Evolutionary conservation across 1,139 yeast genomes (phyloP), one percentile per base, ranked within the genome.

Genomic region (Casaregolazyma lundiana): DNA sequence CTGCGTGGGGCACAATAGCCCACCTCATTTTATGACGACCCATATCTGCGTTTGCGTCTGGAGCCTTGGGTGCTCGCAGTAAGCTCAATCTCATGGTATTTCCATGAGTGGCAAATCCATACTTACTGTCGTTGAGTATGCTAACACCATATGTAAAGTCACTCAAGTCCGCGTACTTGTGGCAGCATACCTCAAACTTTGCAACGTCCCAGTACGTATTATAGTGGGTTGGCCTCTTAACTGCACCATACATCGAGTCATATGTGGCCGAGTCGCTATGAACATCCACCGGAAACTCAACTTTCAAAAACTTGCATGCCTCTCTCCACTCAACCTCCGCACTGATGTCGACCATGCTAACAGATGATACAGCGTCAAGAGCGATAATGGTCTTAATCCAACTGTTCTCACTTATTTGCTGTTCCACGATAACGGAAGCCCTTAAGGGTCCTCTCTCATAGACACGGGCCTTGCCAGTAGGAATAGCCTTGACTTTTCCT

Each of bases 151-250:
- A 89, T 53, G 77, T 78, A 64, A 70, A 77, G 58, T 88, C 97
- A 29, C 95, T 84, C 60, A 86, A 80, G 62, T 92, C 97, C 62
- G 94, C 89, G 67, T 86, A 92, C 63, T 87, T 87, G 67, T 92
- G 97, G 61, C 85, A 89, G 58, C 96, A 87, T 16, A 89, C 96
- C 67, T 92, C 98, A 65, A 92, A 92, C 67, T 89, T 90, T 49
- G 97, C 97, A 38, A 84, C 84, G 61, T 90, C 98, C 97, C 97
- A 92, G 7, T 87, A 72, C 0, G 97, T 90, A 63, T 92, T 92
- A 70, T 75, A 89, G 65, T 90, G 97, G 0, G 97, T 92, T 41
- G 97, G 95, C 57, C 97, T 77, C 59, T 77, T 81, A 9, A 95
- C 92, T 41, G 85, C 68, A 49, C 97, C 97, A 66, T 87, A 92